A percentile compares a stretch with the other conserved stretches of the same genome.
phyloP scores from a whole-genome alignment of 2,329 filamentous ascomycete genomes.

The Venturia aucupariae region DNA sequence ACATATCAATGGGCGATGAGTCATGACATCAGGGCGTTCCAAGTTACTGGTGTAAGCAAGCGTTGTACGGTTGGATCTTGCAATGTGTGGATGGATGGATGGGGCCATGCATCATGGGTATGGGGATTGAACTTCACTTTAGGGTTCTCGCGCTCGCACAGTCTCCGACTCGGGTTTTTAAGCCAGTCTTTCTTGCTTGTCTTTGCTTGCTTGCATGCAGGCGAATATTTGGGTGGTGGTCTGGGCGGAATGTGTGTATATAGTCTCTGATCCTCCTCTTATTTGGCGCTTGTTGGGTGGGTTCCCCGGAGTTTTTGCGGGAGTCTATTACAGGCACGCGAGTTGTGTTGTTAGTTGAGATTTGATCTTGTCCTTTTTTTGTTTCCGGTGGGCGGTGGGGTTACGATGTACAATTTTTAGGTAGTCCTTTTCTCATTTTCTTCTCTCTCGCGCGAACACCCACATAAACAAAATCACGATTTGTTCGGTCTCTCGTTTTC shows the following conservation, averaged over 20 bases:
- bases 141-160: background rate
- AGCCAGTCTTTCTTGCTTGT: background rate
- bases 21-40: slow-evolving; percentile 3
- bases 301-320: background rate
- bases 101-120: background rate
- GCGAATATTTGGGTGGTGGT: background rate
- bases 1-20: background rate
- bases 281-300: background rate
- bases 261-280: background rate
- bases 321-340: background rate
- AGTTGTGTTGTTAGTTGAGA: background rate
- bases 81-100: background rate
- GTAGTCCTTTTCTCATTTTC: background rate
- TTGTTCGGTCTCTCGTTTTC: background rate
- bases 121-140: background rate
- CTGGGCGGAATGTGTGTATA: background rate
- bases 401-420: background rate
- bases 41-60: background rate
- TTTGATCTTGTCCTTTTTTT: background rate
- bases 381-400: background rate
- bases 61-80: slow-evolving; percentile 6
- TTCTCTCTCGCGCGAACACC: background rate
- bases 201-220: background rate
- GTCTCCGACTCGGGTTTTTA: background rate
- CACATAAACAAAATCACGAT: background rate